Evolutionary conservation across 2,329 filamentous ascomycete species (phyloP), one percentile per base, ranked within the genome.

Genomic region (Paraphaeosphaeria minitans): DNA sequence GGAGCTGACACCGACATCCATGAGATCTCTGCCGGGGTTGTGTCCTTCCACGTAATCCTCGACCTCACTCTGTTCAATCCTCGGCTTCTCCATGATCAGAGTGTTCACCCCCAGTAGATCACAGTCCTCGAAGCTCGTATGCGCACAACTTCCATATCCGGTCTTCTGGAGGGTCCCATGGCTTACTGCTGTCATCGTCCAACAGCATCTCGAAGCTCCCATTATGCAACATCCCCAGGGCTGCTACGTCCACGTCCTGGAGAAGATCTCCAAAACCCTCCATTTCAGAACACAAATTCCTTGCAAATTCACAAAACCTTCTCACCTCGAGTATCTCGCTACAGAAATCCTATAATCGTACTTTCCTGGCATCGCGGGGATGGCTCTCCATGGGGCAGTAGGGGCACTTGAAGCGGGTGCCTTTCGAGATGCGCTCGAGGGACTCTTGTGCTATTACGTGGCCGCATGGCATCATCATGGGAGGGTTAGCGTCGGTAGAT

Each of bases 401-500:
- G 0, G 95, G 95, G 71, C 95, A 99, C 77, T 99, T 99, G 83
- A 96, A 96, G 59, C 89, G 82, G 43, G 82, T 85, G 0, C 89
- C 89, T 78, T 96, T 96, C 55, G 88, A 88, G 43, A 98, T 83
- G 71, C 88, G 88, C 60, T 90, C 86, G 52, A 99, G 80, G 35
- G 89, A 93, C 71, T 97, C 93, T 64, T 88, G 85, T 19, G 93
- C 93, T 59, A 99, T 89, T 53, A 97, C 94, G 79, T 99, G 95
- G 6, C 95, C 94, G 72, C 95, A 99, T 0, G 92, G 91, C 72
- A 99, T 88, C 86, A 97, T 95, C 90, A 98, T 96, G 1, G 95
- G 93, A 12, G 95, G 95, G 75, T 99, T 99, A 24, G 84, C 80
- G 70, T 96, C 93, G 0, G 94, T 99, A 0, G 91, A 93, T 77